Percentiles rank a stretch among this genome's conserved stretches.
Evolutionary conservation across 768 basidiomycete species (phyloP).

Genomic region (Inosperma sp.): DNA sequence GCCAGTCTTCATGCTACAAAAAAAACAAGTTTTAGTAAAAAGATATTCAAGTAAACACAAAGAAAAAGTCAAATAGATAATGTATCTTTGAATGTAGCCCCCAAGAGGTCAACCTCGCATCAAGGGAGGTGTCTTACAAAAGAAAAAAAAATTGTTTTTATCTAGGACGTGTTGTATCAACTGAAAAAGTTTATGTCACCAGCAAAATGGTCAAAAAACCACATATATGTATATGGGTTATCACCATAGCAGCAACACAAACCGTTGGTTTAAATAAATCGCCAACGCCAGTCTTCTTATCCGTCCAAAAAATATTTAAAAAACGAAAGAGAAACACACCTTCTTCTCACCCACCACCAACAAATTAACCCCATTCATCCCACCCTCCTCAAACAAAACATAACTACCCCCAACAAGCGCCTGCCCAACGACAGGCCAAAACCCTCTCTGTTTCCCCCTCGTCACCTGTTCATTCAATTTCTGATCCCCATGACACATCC

Average conservation of each 20-base stretch:
- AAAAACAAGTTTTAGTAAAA: conserved; percentile 7
- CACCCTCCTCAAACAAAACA: conserved; percentile 65
- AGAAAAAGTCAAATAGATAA: conserved; percentile 17
- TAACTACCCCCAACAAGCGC: conserved; percentile 91
- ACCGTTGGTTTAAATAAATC: conserved; percentile 51
- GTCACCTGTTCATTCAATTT: conserved; percentile 67
- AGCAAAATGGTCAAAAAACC: background rate
- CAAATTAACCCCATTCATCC: conserved; percentile 51
- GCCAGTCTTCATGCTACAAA: conserved; percentile 49
- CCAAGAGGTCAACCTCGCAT: conserved; percentile 60
- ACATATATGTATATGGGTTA: conserved; percentile 1
- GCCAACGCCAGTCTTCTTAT: conserved; percentile 91
- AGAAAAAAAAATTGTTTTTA: conserved; percentile 41
- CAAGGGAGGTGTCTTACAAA: conserved; percentile 87
- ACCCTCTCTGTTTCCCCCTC: conserved; percentile 54
- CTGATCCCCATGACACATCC: conserved; percentile 97
- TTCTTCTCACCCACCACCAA: conserved; percentile 40
- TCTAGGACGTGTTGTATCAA: conserved; percentile 97
- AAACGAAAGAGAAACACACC: conserved; percentile 44
- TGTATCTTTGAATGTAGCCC: conserved; percentile 93
- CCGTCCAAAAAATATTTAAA: conserved; percentile 46
- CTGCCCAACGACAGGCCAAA: conserved; percentile 72
- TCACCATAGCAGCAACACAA: conserved; percentile 43
- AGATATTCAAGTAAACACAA: conserved; percentile 9
- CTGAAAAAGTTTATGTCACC: conserved; percentile 38